Evolutionary conservation across 1,284 basidiomycete species (phyloP).

Genomic region (Pholiota adiposa): DNA sequence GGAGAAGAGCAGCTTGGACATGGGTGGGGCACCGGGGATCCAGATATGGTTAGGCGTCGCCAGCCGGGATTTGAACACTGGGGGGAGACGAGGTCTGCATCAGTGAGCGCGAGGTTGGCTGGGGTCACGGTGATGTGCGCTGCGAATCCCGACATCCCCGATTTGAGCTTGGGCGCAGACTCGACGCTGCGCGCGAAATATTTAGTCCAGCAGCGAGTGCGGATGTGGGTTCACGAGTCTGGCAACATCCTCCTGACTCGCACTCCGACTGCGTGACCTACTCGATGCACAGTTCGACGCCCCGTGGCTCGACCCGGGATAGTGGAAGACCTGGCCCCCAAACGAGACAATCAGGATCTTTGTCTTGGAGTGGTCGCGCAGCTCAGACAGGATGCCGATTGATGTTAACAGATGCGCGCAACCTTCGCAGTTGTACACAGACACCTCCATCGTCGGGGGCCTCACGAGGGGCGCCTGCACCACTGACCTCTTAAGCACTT

Average conservation of each 20-base stretch:
- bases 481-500: constrained; percentile 42
- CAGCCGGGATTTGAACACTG: constrained; percentile 26
- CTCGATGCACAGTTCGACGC: constrained; percentile 34
- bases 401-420: constrained; percentile 55
- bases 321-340: constrained; percentile 74
- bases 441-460: constrained; percentile 36
- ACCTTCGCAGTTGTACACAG: constrained; percentile 55
- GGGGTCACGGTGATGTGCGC: neutral
- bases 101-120: neutral
- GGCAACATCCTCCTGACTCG: constrained; percentile 28
- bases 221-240: neutral
- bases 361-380: constrained; percentile 50
- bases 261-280: constrained; percentile 38
- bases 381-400: constrained; percentile 59
- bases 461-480: constrained; percentile 69
- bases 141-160: neutral
- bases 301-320: constrained; percentile 43
- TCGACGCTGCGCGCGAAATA: neutral
- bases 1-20: constrained; percentile 31
- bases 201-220: neutral
- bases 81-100: neutral
- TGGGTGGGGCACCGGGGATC: constrained; percentile 55
- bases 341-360: constrained; percentile 79
- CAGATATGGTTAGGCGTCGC: constrained; percentile 53
- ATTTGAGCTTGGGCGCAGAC: no score